Evolutionary conservation across 2,329 filamentous ascomycete genomes (phyloP).

Genomic region (Myriosclerotinia duriaeana): DNA sequence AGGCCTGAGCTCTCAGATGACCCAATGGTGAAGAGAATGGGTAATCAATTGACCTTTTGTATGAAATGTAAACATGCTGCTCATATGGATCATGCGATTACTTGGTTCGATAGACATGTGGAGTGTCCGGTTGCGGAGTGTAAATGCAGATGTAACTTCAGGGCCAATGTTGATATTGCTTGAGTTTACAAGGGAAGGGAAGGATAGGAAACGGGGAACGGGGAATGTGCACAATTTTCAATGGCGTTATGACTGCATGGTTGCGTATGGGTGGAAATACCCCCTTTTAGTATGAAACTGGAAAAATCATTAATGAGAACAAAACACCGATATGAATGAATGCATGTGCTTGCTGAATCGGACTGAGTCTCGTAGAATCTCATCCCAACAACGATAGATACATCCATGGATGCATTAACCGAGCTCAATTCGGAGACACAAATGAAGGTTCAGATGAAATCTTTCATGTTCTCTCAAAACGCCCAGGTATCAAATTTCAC

Average conservation of each 20-base stretch:
- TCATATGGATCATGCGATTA: conserved; percentile 65
- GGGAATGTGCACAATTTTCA: not conserved
- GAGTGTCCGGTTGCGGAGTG: conserved; percentile 70
- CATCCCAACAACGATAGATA: conserved; percentile 2
- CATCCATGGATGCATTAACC: not conserved
- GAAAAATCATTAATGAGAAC: not conserved
- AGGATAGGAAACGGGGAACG: not conserved
- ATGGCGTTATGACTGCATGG: conserved; percentile 6
- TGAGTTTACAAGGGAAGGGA: not conserved
- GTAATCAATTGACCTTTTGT: conserved; percentile 67
- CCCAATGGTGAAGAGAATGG: conserved; percentile 47
- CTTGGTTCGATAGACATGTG: conserved; percentile 64
- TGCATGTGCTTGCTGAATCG: not conserved
- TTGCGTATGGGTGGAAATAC: conserved; percentile 9
- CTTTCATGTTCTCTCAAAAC: too few species aligned
- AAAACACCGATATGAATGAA: not conserved
- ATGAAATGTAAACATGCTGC: conserved; percentile 66
- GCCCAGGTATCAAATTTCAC: too few species aligned
- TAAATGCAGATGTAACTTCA: conserved; percentile 55
- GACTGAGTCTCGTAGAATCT: not conserved
- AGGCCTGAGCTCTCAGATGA: conserved; percentile 54
- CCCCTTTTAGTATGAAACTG: conserved; percentile 10
- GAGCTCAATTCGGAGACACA: too few species aligned
- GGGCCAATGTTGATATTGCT: conserved; percentile 15
- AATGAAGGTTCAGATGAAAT: not conserved